Percentiles rank a stretch among this genome's conserved stretches.
Evolutionary conservation across 108 stramenopile species (phyloP).

Genomic region (Skeletonema grethae): DNA sequence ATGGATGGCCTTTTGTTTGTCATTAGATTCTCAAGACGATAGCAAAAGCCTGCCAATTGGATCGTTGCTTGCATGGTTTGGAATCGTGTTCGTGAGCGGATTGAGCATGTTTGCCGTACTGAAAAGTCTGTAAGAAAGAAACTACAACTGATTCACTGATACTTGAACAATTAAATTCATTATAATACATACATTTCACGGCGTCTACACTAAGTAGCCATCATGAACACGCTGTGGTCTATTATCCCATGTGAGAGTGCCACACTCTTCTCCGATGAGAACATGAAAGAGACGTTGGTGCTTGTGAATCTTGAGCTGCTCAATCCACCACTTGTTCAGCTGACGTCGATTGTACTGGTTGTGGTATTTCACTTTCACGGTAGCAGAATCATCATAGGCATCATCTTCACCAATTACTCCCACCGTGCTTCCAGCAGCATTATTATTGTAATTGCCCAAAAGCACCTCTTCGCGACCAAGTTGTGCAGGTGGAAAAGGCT

Average conservation of each 20-base stretch:
- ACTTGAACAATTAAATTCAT: too few relatives aligned
- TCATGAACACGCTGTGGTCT: conserved; percentile 8
- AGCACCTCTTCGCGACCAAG: conserved; percentile 75
- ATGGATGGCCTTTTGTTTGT: conserved; percentile 35
- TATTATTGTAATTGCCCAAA: conserved; percentile 28
- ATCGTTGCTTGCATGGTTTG: conserved; percentile 14
- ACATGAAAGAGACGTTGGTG: conserved; percentile 66
- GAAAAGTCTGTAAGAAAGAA: background rate
- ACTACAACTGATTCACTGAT: background rate
- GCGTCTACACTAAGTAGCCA: conserved; percentile 14
- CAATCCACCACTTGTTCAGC: conserved; percentile 83
- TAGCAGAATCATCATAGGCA: conserved; percentile 67
- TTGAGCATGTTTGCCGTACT: conserved; percentile 2
- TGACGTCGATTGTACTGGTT: conserved; percentile 76
- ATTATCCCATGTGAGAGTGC: conserved; percentile 56
- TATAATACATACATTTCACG: background rate
- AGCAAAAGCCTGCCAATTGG: conserved; percentile 2
- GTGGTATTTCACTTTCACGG: conserved; percentile 71
- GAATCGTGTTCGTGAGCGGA: conserved; percentile 6
- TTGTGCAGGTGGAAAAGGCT: conserved; percentile 87
- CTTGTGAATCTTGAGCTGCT: conserved; percentile 69
- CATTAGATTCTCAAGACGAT: conserved; percentile 6
- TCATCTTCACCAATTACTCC: conserved; percentile 49
- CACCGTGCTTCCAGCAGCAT: conserved; percentile 31
- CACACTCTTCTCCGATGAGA: conserved; percentile 83